A percentile compares a stretch with the other conserved stretches of the same genome.
These are phyloP conservation scores for Rhizophora mangle DNA, from an alignment of 345 rosid species.

Conservation along the genomic window DNA sequence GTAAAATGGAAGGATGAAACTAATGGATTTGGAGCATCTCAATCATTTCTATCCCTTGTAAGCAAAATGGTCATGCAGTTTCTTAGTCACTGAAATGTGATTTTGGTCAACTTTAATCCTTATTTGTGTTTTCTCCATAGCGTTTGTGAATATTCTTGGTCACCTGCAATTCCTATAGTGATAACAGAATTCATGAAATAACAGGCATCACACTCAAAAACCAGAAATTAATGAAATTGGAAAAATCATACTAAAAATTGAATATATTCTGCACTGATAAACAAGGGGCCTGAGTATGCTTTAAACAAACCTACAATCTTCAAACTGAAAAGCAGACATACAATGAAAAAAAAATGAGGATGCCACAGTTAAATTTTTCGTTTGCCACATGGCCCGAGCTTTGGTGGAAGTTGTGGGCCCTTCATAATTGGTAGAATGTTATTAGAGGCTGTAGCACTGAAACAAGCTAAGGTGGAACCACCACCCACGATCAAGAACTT, in stretches of 20 bases:
- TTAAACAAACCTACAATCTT: conserved; percentile 21
- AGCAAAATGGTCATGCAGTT: conserved; percentile 19
- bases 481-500: conserved; percentile 90
- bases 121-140: too few species aligned
- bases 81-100: conserved; percentile 16
- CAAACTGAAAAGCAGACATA: conserved; percentile 23
- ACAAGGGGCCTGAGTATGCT: conserved; percentile 9
- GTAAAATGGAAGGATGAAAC: conserved; percentile 22
- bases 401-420: conserved; percentile 91
- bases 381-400: conserved; percentile 91
- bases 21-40: conserved; percentile 15
- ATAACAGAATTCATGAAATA: too few species aligned
- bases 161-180: too few species aligned
- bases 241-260: background rate
- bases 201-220: conserved; percentile 4
- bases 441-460: conserved; percentile 61
- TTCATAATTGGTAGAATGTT: conserved; percentile 84
- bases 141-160: too few species aligned
- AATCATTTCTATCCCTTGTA: conserved; percentile 12
- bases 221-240: background rate
- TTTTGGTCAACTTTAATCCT: background rate
- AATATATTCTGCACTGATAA: conserved; percentile 13
- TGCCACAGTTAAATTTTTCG: conserved; percentile 39
- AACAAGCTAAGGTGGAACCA: conserved; percentile 66
- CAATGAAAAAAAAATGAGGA: conserved; percentile 13